Evolutionary conservation across 495 filamentous ascomycete species (phyloP).

Genomic region (Glutinoglossum americanum): DNA sequence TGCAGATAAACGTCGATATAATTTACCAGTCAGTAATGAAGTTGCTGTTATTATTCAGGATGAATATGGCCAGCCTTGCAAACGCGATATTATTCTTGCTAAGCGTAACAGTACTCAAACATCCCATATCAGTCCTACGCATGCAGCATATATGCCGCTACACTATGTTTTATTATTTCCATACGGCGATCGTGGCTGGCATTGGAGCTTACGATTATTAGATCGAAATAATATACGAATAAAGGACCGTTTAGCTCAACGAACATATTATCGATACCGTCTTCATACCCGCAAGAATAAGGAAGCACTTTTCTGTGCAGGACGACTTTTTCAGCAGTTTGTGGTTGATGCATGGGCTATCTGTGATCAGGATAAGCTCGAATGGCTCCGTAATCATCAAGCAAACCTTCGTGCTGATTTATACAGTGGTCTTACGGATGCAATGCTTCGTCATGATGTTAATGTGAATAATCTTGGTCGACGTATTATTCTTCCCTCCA

Average conservation of each 20-base stretch:
- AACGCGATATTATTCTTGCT: background rate
- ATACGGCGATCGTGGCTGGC: constrained; percentile 4
- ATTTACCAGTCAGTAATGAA: constrained; percentile 1
- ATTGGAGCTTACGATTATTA: too few species aligned
- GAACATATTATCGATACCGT: constrained; percentile 6
- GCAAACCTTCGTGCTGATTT: constrained; percentile 4
- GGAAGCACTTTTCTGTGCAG: constrained; percentile 2
- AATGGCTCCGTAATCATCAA: constrained; percentile 6
- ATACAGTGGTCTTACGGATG: constrained; percentile 6
- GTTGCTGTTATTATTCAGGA: constrained; percentile 1
- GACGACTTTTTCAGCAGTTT: constrained; percentile 8
- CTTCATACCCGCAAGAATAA: constrained; percentile 3
- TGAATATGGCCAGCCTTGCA: too few species aligned
- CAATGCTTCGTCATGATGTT: constrained; percentile 3
- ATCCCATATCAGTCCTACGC: background rate
- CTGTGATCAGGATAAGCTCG: background rate
- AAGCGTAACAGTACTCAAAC: background rate
- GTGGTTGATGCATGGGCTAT: constrained; percentile 6
- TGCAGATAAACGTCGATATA: background rate
- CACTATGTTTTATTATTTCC: constrained; percentile 10
- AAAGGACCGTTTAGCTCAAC: constrained; percentile 3
- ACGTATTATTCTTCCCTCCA: background rate
- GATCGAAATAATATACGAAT: background rate
- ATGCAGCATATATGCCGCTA: constrained; percentile 8
- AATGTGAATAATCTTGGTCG: background rate